A percentile compares a stretch with the other conserved stretches of the same genome.
phyloP scores from a whole-genome alignment of 805 yeast genomes.

The Metschnikowia shivogae region DNA sequence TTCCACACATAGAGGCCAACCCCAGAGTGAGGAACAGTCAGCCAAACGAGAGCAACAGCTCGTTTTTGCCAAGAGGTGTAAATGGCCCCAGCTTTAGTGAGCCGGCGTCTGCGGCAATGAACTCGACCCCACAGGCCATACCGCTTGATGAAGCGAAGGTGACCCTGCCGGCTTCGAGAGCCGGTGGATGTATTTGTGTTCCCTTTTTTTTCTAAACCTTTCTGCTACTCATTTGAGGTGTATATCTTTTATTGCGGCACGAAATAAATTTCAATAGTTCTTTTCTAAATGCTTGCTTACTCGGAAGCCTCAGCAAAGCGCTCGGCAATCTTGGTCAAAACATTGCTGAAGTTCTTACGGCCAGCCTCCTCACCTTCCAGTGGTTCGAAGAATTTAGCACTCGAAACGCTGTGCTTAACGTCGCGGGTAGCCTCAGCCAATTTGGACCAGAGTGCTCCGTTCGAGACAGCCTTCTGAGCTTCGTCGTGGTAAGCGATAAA shows the following conservation, averaged over 20 bases:
- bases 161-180: background rate
- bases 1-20: background rate
- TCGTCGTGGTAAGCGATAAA: conserved; percentile 90
- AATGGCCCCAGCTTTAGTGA: conserved; percentile 6
- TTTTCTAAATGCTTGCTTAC: conserved; percentile 31
- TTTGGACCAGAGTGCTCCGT: conserved; percentile 94
- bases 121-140: conserved; percentile 12
- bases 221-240: background rate
- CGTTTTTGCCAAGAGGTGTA: conserved; percentile 12
- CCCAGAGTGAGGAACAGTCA: conserved; percentile 7
- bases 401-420: conserved; percentile 88
- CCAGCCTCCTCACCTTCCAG: conserved; percentile 81
- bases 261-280: conserved; percentile 7
- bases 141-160: conserved; percentile 10
- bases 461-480: conserved; percentile 93
- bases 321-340: conserved; percentile 73
- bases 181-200: background rate
- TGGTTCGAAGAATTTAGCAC: conserved; percentile 96
- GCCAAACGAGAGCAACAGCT: conserved; percentile 9
- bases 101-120: conserved; percentile 7
- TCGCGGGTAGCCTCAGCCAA: conserved; percentile 85
- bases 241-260: conserved; percentile 4
- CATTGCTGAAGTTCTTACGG: conserved; percentile 69
- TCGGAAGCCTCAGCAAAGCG: conserved; percentile 95
- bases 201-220: background rate